Conservation (phyloP, 106 monocot species). For the Phalaenopsis aphrodite region DNA sequence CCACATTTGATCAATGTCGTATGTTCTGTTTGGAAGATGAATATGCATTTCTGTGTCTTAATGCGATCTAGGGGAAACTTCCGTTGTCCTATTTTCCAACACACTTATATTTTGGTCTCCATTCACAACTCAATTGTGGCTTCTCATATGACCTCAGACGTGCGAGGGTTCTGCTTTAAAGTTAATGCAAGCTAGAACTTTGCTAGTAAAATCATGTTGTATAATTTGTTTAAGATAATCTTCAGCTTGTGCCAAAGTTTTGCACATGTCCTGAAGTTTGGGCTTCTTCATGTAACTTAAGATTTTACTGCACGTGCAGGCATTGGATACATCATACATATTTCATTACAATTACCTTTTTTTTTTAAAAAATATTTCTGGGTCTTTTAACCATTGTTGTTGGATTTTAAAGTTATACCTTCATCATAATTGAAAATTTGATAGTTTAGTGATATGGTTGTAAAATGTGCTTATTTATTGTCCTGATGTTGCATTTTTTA, state of each 20-base stretch:
- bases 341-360: background rate
- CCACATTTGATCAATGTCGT: too few species aligned
- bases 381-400: too few species aligned
- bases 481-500: too few species aligned
- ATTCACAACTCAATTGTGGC: background rate
- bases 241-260: background rate
- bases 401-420: too few species aligned
- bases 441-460: too few species aligned
- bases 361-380: too few species aligned
- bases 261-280: background rate
- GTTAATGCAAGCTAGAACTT: background rate
- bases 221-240: background rate
- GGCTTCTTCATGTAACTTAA: background rate
- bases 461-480: too few species aligned
- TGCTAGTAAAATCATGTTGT: background rate
- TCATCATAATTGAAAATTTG: too few species aligned
- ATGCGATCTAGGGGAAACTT: too few species aligned
- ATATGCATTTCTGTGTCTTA: too few species aligned
- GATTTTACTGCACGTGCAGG: background rate
- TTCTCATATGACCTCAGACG: background rate
- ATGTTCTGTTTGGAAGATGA: too few species aligned
- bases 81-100: too few species aligned
- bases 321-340: background rate
- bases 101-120: background rate
- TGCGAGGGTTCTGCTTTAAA: background rate